Evolutionary conservation across 2,329 filamentous ascomycete species (phyloP).

Genomic region (Arthrobotrys pseudoclavata): DNA sequence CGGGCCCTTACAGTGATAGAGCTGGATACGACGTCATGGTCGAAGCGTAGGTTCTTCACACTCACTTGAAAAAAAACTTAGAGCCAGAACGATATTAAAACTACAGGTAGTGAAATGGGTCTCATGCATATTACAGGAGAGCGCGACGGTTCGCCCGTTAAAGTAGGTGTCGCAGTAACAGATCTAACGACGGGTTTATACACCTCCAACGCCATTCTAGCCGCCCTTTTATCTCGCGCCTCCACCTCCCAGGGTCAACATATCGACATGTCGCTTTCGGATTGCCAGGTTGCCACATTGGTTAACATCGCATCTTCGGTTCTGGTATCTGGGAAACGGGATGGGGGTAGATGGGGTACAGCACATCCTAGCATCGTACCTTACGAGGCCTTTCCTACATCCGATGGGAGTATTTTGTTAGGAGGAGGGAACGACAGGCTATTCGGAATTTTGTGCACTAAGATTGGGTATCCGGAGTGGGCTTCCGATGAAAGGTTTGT

Average conservation of each 20-base stretch:
- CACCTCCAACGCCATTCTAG: conserved; percentile 95
- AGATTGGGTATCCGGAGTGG: conserved; percentile 73
- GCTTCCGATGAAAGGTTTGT: conserved; percentile 73
- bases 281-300: conserved; percentile 93
- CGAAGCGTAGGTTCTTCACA: conserved; percentile 73
- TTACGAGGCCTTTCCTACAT: conserved; percentile 85
- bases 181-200: conserved; percentile 96
- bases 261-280: conserved; percentile 89
- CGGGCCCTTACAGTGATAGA: conserved; percentile 85
- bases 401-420: conserved; percentile 78
- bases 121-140: conserved; percentile 98
- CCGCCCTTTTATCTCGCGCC: conserved; percentile 82
- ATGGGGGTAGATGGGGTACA: conserved; percentile 93
- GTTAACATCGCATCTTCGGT: conserved; percentile 96
- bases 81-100: neutral
- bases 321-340: conserved; percentile 86
- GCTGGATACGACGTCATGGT: conserved; percentile 99
- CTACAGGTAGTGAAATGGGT: conserved; percentile 78
- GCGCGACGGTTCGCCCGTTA: conserved; percentile 89
- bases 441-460: conserved; percentile 75
- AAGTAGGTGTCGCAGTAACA: conserved; percentile 90
- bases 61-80: too few species aligned
- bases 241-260: conserved; percentile 87
- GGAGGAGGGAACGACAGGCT: conserved; percentile 80
- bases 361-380: conserved; percentile 95